Evolutionary conservation across 202 grass and related monocot genomes (phyloP), one percentile per base, ranked within the genome.

Genomic region (Brachypodium distachyon): DNA sequence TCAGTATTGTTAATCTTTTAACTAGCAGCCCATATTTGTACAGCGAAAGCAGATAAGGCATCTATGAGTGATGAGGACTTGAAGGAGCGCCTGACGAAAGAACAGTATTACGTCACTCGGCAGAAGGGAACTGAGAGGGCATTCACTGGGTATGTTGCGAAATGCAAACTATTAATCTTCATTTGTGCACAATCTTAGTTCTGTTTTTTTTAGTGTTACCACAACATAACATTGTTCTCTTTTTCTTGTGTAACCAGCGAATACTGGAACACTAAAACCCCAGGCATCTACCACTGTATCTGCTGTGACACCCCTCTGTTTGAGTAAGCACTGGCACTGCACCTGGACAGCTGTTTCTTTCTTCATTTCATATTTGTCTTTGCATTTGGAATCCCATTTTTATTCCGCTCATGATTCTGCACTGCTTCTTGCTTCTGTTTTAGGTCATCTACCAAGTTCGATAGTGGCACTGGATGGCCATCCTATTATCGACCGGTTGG

Each of bases 101-200:
- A 97, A 72, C 90, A 97, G 12, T 91, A 93, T 73, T 91, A 87
- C 5, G 74, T 97, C 49, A 89, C 90, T 82, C 83, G 86, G 22
- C 73, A 91, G 28, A 97, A 97, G 84, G 94, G 88, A 26, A 97
- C 94, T 29, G 94, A 97, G 66, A 93, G 90, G 68, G 84, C 94
- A 72, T 97, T 93, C 56, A 97, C 88, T 53, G 94, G 94, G 94
- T 97, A 91, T 2, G 46, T 67, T 83, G 19, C 29, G 47, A 81
- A 58, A 43, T 49, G 37, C 18, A 1, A 39, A 75, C 39, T 68
- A 38, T 65, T 87, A 38, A 55, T 77, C 26, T 47, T 69, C 21
- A 47, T 32, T 28, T n/a, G 1, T 10, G 14, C n/a, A 32, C 36
- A 36, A 49, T 50, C 58, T 77, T 25, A 12, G 9, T 51, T 64